Conservation (phyloP, 305 asterid species). For the Fraxinus angustifolia region DNA sequence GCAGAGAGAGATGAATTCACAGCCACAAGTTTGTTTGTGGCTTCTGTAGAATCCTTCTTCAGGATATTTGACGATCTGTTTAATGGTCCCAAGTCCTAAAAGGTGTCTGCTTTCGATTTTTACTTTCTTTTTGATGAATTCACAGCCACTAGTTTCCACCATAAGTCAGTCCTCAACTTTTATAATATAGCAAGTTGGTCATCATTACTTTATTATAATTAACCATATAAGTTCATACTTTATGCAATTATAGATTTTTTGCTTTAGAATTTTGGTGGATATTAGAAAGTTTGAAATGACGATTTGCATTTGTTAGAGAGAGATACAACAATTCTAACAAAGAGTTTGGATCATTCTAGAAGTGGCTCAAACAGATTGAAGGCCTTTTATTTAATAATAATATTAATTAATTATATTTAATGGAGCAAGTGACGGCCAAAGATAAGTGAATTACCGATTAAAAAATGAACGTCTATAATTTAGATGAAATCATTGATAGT, state of each 20-base stretch:
- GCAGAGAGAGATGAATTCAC: constrained; percentile 30
- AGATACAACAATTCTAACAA: not conserved
- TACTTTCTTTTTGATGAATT: not conserved
- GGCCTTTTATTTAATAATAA: not conserved
- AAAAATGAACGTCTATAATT: no score
- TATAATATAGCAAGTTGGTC: not conserved
- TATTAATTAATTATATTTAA: no score
- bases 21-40: constrained; percentile 89
- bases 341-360: not conserved
- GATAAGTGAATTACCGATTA: not conserved
- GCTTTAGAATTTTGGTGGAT: not conserved
- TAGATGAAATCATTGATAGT: not conserved
- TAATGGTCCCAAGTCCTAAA: constrained; percentile 8
- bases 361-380: not conserved
- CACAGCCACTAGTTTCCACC: not conserved
- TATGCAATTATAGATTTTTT: no score
- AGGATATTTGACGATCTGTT: constrained; percentile 18
- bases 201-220: not conserved
- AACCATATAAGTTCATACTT: not conserved
- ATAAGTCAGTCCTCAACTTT: not conserved
- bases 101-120: not conserved
- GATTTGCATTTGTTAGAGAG: not conserved
- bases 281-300: not conserved
- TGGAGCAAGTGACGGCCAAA: not conserved
- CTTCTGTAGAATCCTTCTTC: constrained; percentile 36